A percentile compares a stretch with the other conserved stretches of the same genome.
These are phyloP conservation scores for Vigna hirtella DNA, from an alignment of 306 rosid species.

Conservation along the genomic window DNA sequence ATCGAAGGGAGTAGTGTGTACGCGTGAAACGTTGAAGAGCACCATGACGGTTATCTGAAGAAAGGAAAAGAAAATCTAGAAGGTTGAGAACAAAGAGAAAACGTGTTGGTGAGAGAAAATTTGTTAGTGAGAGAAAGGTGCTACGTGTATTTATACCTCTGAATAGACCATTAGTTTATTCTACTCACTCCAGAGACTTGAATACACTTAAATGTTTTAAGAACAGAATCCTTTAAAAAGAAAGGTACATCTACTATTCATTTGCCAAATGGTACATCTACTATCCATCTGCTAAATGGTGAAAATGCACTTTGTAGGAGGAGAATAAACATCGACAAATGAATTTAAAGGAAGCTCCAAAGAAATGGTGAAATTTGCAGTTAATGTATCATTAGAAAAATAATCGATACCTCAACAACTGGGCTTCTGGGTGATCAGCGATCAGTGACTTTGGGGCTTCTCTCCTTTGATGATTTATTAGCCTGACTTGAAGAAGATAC, in stretches of 20 bases:
- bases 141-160: not conserved
- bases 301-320: not conserved
- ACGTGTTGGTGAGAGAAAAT: not conserved
- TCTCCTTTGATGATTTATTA: slow-evolving; percentile 67
- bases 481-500: slow-evolving; percentile 61
- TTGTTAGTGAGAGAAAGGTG: not conserved
- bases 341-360: not conserved
- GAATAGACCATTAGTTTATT: not conserved
- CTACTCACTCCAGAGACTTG: not conserved
- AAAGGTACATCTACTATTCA: slow-evolving; percentile 11
- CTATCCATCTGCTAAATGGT: not conserved
- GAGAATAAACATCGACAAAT: not conserved
- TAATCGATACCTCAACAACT: slow-evolving; percentile 67
- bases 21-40: slow-evolving; percentile 66
- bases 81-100: slow-evolving; percentile 33
- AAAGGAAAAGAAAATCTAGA: slow-evolving; percentile 22
- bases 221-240: slow-evolving; percentile 3
- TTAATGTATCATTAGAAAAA: not conserved
- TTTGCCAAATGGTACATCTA: not conserved
- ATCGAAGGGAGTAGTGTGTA: slow-evolving; percentile 73
- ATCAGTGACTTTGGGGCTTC: slow-evolving; percentile 82
- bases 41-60: slow-evolving; percentile 57
- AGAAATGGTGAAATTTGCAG: not conserved
- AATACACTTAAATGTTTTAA: not conserved
- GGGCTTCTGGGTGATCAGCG: slow-evolving; percentile 91